Conservation (phyloP, 306 rosid genomes). For the Neltuma alba region DNA sequence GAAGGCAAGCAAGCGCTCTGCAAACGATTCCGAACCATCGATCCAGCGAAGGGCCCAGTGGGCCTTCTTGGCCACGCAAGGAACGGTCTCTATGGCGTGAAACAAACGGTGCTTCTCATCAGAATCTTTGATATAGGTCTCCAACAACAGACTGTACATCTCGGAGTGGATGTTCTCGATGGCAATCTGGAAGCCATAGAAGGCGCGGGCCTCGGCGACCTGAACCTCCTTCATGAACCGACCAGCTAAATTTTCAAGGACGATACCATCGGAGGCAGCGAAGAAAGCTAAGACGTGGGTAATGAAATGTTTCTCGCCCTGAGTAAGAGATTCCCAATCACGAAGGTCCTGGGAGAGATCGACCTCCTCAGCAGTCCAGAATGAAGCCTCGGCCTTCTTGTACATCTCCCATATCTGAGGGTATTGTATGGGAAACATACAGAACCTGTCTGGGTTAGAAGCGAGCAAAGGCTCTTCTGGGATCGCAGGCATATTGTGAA, state of each 20-base stretch:
- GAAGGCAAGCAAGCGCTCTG: slow-evolving; percentile 66
- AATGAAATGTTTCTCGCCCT: slow-evolving; percentile 76
- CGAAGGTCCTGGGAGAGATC: slow-evolving; percentile 64
- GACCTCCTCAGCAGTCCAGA: slow-evolving; percentile 93
- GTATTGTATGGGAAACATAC: slow-evolving; percentile 91
- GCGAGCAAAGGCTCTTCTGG: slow-evolving; percentile 81
- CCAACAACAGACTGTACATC: slow-evolving; percentile 81
- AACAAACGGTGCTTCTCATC: slow-evolving; percentile 60
- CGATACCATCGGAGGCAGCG: slow-evolving; percentile 92
- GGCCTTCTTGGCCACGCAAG: slow-evolving; percentile 68
- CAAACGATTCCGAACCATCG: slow-evolving; percentile 43
- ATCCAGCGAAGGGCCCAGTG: slow-evolving; percentile 69
- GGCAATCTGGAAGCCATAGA: slow-evolving; percentile 90
- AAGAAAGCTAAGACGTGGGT: slow-evolving; percentile 85
- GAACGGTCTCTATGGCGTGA: slow-evolving; percentile 73
- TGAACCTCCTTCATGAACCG: slow-evolving; percentile 90
- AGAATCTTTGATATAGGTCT: slow-evolving; percentile 72
- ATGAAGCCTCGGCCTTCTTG: slow-evolving; percentile 90
- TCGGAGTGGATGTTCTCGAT: slow-evolving; percentile 93
- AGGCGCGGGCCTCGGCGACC: slow-evolving; percentile 81
- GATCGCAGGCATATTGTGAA: slow-evolving; percentile 52
- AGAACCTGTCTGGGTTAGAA: slow-evolving; percentile 77
- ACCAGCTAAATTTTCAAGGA: slow-evolving; percentile 79
- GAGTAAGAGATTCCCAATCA: slow-evolving; percentile 64
- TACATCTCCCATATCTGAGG: slow-evolving; percentile 95